These are phyloP conservation scores for Tylopilus rubrobrunneus DNA, from an alignment of 768 basidiomycete genomes.

Conservation along the genomic window DNA sequence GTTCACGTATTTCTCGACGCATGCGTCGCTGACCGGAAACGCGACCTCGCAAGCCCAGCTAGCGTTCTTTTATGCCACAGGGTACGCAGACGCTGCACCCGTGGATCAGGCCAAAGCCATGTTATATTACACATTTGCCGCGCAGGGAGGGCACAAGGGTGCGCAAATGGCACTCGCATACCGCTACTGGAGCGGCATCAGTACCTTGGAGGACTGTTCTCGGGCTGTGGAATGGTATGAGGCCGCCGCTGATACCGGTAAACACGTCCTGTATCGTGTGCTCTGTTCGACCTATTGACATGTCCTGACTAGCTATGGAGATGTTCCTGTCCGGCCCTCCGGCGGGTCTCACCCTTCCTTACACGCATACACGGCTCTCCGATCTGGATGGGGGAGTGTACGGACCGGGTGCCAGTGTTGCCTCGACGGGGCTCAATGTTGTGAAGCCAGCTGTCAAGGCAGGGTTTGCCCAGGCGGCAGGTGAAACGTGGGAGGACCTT, in stretches of 20 bases:
- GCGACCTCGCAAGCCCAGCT: conserved; percentile 82
- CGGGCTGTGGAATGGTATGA: conserved; percentile 88
- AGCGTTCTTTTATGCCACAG: conserved; percentile 87
- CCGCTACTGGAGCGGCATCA: conserved; percentile 94
- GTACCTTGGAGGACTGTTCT: conserved; percentile 82
- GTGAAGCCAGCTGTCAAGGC: conserved; percentile 79
- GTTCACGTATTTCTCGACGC: conserved; percentile 56
- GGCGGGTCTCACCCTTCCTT: conserved; percentile 82
- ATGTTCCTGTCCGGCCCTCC: conserved; percentile 84
- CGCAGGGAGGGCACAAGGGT: conserved; percentile 79
- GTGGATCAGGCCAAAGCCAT: conserved; percentile 79
- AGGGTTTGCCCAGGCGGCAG: conserved; percentile 75
- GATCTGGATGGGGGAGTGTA: conserved; percentile 92
- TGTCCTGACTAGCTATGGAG: conserved; percentile 57
- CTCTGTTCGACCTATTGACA: neutral
- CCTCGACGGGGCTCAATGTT: conserved; percentile 76
- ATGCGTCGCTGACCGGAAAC: conserved; percentile 72
- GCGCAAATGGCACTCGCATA: conserved; percentile 94
- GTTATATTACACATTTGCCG: conserved; percentile 91
- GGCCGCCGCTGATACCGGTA: conserved; percentile 81
- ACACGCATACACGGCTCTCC: conserved; percentile 76
- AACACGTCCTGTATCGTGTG: conserved; percentile 25
- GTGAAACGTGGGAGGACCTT: conserved; percentile 92
- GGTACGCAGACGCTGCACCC: conserved; percentile 62
- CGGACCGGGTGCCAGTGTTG: conserved; percentile 91